Conservation (phyloP, 306 rosid genomes). For the Lablab purpureus region DNA sequence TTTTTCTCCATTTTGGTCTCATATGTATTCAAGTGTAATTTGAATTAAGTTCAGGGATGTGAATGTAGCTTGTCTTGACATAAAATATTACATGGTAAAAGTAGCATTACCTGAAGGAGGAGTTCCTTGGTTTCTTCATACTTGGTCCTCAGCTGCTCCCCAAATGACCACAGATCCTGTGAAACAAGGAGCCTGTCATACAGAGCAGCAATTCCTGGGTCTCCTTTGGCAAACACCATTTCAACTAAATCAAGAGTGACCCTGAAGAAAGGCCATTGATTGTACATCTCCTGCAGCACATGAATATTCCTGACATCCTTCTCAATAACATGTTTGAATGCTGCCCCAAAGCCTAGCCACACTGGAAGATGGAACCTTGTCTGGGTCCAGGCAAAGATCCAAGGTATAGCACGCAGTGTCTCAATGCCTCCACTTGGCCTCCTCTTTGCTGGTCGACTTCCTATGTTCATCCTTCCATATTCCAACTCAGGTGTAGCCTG, state of each 20-base stretch:
- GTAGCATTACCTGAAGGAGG: constrained; percentile 71
- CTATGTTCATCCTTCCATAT: constrained; percentile 96
- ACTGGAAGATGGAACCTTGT: constrained; percentile 98
- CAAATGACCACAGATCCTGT: constrained; percentile 74
- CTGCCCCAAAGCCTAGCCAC: constrained; percentile 91
- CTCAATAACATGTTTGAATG: constrained; percentile 67
- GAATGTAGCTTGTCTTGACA: neutral
- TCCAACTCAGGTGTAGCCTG: constrained; percentile 98
- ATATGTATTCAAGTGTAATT: neutral
- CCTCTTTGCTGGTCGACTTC: constrained; percentile 93
- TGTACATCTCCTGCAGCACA: constrained; percentile 86
- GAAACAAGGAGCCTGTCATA: constrained; percentile 92
- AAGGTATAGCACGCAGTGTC: constrained; percentile 92
- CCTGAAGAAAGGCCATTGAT: constrained; percentile 91
- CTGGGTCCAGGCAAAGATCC: constrained; percentile 98
- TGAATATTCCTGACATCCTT: constrained; percentile 73
- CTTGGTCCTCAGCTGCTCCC: constrained; percentile 67
- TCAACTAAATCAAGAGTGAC: constrained; percentile 93
- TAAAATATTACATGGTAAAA: constrained; percentile 6
- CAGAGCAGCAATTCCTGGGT: constrained; percentile 84
- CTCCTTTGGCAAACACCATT: constrained; percentile 98
- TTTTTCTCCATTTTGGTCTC: too few relatives aligned
- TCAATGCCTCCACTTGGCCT: constrained; percentile 95
- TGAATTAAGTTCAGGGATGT: neutral
- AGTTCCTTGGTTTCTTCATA: constrained; percentile 82